Conservation (phyloP, 1,284 basidiomycete species). For the Ustilago trichophora region DNA sequence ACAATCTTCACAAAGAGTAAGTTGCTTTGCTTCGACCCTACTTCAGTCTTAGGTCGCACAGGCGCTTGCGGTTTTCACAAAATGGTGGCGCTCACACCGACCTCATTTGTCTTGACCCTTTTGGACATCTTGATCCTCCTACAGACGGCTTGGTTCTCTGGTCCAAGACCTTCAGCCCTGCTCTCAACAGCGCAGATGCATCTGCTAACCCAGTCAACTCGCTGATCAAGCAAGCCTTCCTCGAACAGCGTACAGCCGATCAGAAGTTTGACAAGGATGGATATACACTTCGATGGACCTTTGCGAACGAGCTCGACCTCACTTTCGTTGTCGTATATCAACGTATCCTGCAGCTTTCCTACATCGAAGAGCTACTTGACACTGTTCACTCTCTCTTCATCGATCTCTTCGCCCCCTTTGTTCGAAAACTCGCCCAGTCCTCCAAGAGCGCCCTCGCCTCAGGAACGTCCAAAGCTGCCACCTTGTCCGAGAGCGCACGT, state of each 20-base stretch:
- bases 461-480: conserved; percentile 71
- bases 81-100: too few relatives aligned
- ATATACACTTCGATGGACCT: conserved; percentile 61
- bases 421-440: conserved; percentile 71
- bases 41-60: too few relatives aligned
- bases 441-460: conserved; percentile 81
- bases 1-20: conserved; percentile 56
- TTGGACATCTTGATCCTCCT: background rate
- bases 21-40: background rate
- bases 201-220: conserved; percentile 52
- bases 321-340: conserved; percentile 77
- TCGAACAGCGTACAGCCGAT: conserved; percentile 59
- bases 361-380: conserved; percentile 81
- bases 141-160: conserved; percentile 60
- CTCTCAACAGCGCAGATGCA: conserved; percentile 21
- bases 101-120: too few relatives aligned
- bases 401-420: conserved; percentile 53
- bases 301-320: conserved; percentile 62
- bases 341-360: conserved; percentile 91
- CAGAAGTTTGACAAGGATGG: conserved; percentile 58
- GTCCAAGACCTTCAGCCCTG: conserved; percentile 58
- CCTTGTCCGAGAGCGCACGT: conserved; percentile 44
- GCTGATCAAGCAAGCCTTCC: conserved; percentile 60
- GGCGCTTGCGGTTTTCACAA: too few relatives aligned
- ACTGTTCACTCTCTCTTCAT: conserved; percentile 53